Base-by-base conservation (phyloP, 805 yeast genomes). In the Kazachstania viticola region DNA sequence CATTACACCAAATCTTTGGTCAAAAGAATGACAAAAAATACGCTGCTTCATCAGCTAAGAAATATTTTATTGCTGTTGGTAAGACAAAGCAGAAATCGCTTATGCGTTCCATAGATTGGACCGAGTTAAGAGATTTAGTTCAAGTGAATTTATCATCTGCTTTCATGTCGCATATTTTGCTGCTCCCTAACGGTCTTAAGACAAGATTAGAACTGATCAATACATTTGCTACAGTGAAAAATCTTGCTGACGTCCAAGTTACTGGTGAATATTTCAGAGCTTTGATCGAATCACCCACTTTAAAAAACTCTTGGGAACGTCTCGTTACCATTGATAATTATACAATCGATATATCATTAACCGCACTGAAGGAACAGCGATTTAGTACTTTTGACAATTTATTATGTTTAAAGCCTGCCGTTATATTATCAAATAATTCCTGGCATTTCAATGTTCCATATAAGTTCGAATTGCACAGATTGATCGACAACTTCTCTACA, bases 401-500 rank as follows among this genome's bases (percentile, higher is more conserved):
- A 9, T 39, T 43, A 4, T 37, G 38, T 2, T 38, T 40, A 5
- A 33, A 16, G 1, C 46, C 54, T 45, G 44, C 71, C 66, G 61
- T 57, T 58, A 27, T 56, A 56, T 29, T 61, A 45, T 42, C 51
- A 46, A 45, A 62, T 57, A 47, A 62, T 46, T 31, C 61, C 35
- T 61, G 72, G 42, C 67, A 75, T 33, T 49, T 78, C 27, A 61
- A 63, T 16, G 62, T 84, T 31, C 95, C 96, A 0, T 72, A 78
- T 51, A 73, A 74, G 33, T 81, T 81, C 48, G 64, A 80, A 31
- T 73, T 82, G 33, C 82, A 81, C 56, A 69, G 75, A 16, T 67
- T 87, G n/a, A 73, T 87, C 45, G 95, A 87, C 45, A 80, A 80
- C 44, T 58, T 80, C 12, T 67, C 82, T 14, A 74, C 84, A 0